Percentiles rank a stretch among this genome's conserved stretches.
These are phyloP conservation scores for Spathaspora sp. DNA, from an alignment of 1,139 yeast genomes.

Conservation along the genomic window DNA sequence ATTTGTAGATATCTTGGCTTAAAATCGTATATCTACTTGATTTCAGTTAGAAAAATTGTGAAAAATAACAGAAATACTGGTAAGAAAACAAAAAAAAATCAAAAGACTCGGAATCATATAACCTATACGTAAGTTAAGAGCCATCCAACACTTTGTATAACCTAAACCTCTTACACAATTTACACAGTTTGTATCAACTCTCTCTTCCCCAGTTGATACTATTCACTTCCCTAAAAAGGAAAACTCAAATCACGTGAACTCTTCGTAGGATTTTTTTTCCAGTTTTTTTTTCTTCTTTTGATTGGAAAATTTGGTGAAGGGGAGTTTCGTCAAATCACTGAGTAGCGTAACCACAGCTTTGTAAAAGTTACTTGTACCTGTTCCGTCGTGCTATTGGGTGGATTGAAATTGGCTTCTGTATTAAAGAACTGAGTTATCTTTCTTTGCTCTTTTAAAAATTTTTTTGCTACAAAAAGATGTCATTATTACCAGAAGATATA, in stretches of 20 bases:
- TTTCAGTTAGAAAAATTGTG: too few species aligned
- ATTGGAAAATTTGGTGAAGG: background rate
- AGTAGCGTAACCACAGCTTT: background rate
- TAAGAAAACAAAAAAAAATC: too few species aligned
- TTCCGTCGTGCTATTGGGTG: background rate
- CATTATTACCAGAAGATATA: slow-evolving; percentile 63
- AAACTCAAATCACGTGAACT: background rate
- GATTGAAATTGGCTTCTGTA: background rate
- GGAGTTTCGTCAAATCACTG: background rate
- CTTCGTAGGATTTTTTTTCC: background rate
- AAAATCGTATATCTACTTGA: too few species aligned
- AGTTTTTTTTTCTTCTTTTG: background rate
- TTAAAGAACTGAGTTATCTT: background rate
- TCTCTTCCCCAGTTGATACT: background rate
- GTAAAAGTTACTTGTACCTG: background rate
- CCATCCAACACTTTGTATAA: background rate
- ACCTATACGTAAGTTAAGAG: too few species aligned
- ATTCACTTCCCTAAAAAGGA: background rate
- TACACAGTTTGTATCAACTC: background rate
- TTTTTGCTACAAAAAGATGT: slow-evolving; percentile 32
- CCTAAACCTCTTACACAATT: background rate
- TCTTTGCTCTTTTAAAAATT: background rate
- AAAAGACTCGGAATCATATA: too few species aligned
- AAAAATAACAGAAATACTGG: too few species aligned
- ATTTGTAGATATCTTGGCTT: too few species aligned